Base-by-base conservation (phyloP, 2,329 filamentous ascomycete species). In the Pseudogymnoascus sp. region DNA sequence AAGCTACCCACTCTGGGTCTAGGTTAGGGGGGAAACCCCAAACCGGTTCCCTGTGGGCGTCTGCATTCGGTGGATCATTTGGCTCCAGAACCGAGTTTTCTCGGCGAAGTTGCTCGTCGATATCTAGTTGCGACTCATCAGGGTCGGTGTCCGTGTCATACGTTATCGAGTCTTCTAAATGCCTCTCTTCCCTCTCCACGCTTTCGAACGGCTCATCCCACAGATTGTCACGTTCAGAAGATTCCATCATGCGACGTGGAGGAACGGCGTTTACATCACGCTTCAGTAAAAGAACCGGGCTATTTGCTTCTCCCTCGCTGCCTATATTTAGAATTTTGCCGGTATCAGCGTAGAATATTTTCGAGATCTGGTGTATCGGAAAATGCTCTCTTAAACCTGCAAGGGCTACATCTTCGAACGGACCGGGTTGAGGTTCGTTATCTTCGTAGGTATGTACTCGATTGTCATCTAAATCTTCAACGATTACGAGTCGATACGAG, bases 261-360 rank as follows among this genome's bases (percentile, higher is more conserved):
- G 86, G 85, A 24, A 83, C 76, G 19, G 88, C 88, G 68, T 88
- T 82, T 21, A 86, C 70, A 70, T 91, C 87, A 65, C 88, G 77
- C 71, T 89, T 89, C 21, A 91, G 74, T 0, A 91, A 74, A 2
- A 91, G 74, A 0, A 90, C 82, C 0, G 88, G 88, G 65, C 82
- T 88, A 68, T 88, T 89, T 2, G 79, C 78, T 70, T 89, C 87
- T 35, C 82, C 84, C 24, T 88, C 84, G 2, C 77, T 81, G 13
- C 85, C 86, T 64, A 91, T 89, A 65, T 89, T 88, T 16, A 91
- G 77, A 24, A 91, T 87, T 70, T 88, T 89, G 47, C 88, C 87
- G 0, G 87, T 90, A 67, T 90, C 87, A 13, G 88, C 88, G 68
- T 90, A 91, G 74, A 91, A 91, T 33, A 91, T 88, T 71, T 90